Base-by-base conservation (phyloP, 768 basidiomycete genomes). In the Lactifluus rugatus region DNA sequence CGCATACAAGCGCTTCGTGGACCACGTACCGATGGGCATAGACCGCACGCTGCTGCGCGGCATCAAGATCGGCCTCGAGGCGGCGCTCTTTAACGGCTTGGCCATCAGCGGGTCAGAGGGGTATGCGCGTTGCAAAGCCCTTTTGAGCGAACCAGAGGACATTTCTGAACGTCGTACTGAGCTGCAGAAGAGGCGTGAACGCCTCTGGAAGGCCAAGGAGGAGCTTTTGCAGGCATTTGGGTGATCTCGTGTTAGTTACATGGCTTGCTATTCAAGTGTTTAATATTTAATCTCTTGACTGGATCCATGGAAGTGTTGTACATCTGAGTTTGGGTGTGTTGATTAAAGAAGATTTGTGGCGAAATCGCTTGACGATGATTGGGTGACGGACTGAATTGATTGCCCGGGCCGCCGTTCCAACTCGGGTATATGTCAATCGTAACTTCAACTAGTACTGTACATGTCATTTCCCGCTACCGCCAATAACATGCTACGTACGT, bases 1-100 rank as follows among this genome's bases (percentile, higher is more conserved):
- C 3, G 77, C 80, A 0, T 82, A 79, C 66, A 82, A 83, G 67
- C 75, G 82, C 2, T 77, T 83, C 59, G 72, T 72, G 7, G 83
- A 85, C 65, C 77, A 74, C 45, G 66, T 84, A 5, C 80, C 82
- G 5, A 69, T 78, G 37, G 75, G 78, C 9, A 78, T 84, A 56
- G 82, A 84, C 62, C 65, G 74, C 45, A 76, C 79, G 37, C 75
- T 83, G 23, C 73, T 83, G 11, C 74, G 73, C 11, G 83, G 82
- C 0, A 54, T 81, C 5, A 48, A 28, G 36, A 26, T n/a, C 16
- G 74, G 76, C 55, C 66, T 85, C 3, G 68, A 81, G 2, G 64
- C 65, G 6, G 72, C 67, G 0, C 67, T 87, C 1, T 74, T 72
- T 32, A 64, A 68, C 0, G 78, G 76, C 0, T 73, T 87, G 0